Evolutionary conservation across 371 early-diverging fungal species (phyloP), one percentile per base, ranked within the genome.

Genomic region (Actinomortierella wolfii): DNA sequence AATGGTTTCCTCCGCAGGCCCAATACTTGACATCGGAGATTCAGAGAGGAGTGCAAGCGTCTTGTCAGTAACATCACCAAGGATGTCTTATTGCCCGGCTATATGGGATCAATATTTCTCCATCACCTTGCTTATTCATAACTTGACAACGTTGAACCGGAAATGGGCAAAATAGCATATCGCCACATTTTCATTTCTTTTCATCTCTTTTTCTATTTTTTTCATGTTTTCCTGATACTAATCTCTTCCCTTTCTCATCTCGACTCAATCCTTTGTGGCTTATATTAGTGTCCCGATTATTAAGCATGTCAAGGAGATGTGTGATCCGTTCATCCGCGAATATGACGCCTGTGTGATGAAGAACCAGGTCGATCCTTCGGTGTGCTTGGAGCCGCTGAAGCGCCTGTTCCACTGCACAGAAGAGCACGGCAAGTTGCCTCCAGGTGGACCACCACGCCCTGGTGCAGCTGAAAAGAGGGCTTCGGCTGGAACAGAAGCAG

Each of bases 241-340:
- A n/a, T n/a, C n/a, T 9, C 26, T 23, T 47, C 13, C 47, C 41
- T 48, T 45, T 18, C 42, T 42, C 18, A 9, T 41, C 13, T 20
- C 39, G 6, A 18, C 13, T 29, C 49, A 42, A 20, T 47, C 24
- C 6, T 23, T 24, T n/a, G n/a, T 23, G 2, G 6, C 51, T 0
- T 43, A 6, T 29, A 21, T 4, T 64, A 88, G 89, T 65, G 86
- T 87, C 34, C 84, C 84, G 6, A 82, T 84, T 41, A 79, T 92
- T 67, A 89, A 87, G 61, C 83, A 79, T 69, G 90, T 92, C 56
- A 90, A 91, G 56, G 66, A 87, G 66, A 86, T 83, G 63, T 92
- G 92, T 60, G 79, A 83, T 41, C 79, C 81, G 0, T 83, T 82
- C 47, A 90, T 92, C 60, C 81, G 79, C 60, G 79, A 79, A 18